These are phyloP conservation scores for Yamadazyma tumulicola DNA, from an alignment of 805 yeast genomes.

Conservation along the genomic window DNA sequence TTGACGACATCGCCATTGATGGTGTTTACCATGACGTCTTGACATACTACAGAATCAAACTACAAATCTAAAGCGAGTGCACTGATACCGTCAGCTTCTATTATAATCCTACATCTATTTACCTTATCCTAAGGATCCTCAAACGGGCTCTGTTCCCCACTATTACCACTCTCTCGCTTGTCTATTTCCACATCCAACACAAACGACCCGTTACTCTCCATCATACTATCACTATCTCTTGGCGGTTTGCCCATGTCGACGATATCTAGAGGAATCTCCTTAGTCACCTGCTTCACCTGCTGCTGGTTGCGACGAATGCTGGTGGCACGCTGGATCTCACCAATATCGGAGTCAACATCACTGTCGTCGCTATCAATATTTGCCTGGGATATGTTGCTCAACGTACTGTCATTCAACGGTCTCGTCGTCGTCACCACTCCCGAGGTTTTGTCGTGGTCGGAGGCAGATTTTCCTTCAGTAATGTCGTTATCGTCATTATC, in stretches of 20 bases:
- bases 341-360: slow-evolving; percentile 46
- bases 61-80: too few relatives aligned
- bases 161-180: slow-evolving; percentile 10
- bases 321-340: slow-evolving; percentile 42
- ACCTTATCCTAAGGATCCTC: slow-evolving; percentile 19
- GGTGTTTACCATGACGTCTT: too few relatives aligned
- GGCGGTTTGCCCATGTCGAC: slow-evolving; percentile 10
- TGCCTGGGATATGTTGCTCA: slow-evolving; percentile 7
- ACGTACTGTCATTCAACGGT: slow-evolving; percentile 11
- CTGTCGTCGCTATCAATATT: slow-evolving; percentile 31
- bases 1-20: too few relatives aligned
- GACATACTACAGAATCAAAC: too few relatives aligned
- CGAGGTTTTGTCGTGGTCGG: slow-evolving; percentile 1
- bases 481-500: slow-evolving; percentile 17
- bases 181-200: slow-evolving; percentile 32
- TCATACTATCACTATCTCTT: slow-evolving; percentile 9
- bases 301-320: slow-evolving; percentile 21
- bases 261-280: slow-evolving; percentile 10
- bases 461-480: slow-evolving; percentile 6
- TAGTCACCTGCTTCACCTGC: slow-evolving; percentile 5
- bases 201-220: slow-evolving; percentile 26
- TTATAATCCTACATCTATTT: too few relatives aligned
- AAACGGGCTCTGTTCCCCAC: slow-evolving; percentile 27
- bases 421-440: slow-evolving; percentile 8
- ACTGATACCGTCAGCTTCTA: too few relatives aligned